Conservation (phyloP, 139 green algal species). For the Monoraphidium neglectum region DNA sequence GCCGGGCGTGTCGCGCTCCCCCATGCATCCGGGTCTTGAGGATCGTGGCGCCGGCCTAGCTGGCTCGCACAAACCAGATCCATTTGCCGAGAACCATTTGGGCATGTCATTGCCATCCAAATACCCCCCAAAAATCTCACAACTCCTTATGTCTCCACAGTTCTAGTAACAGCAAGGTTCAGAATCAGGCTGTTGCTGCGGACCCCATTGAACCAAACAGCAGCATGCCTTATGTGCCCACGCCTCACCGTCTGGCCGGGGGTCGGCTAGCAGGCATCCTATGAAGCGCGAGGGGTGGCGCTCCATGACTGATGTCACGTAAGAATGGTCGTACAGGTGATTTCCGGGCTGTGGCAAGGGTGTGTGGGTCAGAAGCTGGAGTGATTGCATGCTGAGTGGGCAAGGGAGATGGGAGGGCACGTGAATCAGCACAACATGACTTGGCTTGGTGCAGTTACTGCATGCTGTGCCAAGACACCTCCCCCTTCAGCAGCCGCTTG, state of each 20-base stretch:
- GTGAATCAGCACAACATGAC: no score
- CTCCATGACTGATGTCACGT: constrained; percentile 47
- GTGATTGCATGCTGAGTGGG: no score
- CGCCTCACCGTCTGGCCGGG: no score
- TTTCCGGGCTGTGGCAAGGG: constrained; percentile 67
- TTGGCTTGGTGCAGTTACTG: no score
- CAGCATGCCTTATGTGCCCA: constrained; percentile 15
- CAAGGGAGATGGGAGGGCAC: no score
- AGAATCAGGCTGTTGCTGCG: background rate
- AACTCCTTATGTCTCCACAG: background rate
- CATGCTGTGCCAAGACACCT: no score
- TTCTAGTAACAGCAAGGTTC: background rate
- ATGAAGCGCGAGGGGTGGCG: constrained; percentile 55
- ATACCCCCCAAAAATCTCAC: constrained; percentile 15
- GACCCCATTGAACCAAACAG: background rate
- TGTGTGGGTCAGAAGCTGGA: no score
- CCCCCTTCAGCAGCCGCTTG: no score
- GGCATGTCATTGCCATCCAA: constrained; percentile 32
- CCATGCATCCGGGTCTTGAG: background rate
- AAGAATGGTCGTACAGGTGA: constrained; percentile 70
- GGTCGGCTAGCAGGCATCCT: constrained; percentile 66
- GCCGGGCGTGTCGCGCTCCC: background rate
- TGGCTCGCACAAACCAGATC: no score
- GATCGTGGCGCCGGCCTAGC: constrained; percentile 17
- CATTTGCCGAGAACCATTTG: no score